A percentile compares a stretch with the other conserved stretches of the same genome.
Evolutionary conservation across 2,329 filamentous ascomycete genomes (phyloP).

Genomic region (Alternaria burnsii): DNA sequence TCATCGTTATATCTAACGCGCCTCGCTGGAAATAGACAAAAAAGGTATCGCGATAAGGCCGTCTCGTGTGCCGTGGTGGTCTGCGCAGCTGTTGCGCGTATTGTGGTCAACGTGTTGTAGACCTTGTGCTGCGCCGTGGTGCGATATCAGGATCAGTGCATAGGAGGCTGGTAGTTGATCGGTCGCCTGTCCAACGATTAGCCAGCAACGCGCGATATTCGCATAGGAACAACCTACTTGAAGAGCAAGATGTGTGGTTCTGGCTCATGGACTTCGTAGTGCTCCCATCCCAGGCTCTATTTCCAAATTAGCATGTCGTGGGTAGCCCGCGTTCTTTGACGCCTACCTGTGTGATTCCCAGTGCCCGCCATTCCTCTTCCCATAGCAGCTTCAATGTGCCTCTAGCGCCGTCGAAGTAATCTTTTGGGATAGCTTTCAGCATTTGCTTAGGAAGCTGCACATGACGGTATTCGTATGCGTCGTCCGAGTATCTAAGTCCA

Average conservation of each 20-base stretch:
- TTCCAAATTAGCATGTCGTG: slow-evolving; percentile 18
- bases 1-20: slow-evolving; percentile 48
- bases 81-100: slow-evolving; percentile 15
- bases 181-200: slow-evolving; percentile 67
- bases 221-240: slow-evolving; percentile 72
- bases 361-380: slow-evolving; percentile 97
- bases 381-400: slow-evolving; percentile 95
- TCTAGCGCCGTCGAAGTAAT: slow-evolving; percentile 88
- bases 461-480: slow-evolving; percentile 94
- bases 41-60: slow-evolving; percentile 31
- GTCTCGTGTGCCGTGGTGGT: slow-evolving; percentile 21
- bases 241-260: slow-evolving; percentile 98
- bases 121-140: slow-evolving; percentile 6
- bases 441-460: slow-evolving; percentile 98
- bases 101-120: slow-evolving; percentile 15
- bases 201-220: slow-evolving; percentile 2
- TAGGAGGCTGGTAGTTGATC: slow-evolving; percentile 81
- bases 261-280: slow-evolving; percentile 98
- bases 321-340: not conserved
- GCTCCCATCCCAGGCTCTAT: slow-evolving; percentile 97
- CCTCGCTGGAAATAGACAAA: slow-evolving; percentile 47
- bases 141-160: slow-evolving; percentile 41
- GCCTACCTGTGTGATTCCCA: slow-evolving; percentile 93
- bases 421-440: slow-evolving; percentile 95
- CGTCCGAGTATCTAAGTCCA: slow-evolving; percentile 81